Conservation (phyloP, 23 red algal species). For the Chondrus crispus region DNA sequence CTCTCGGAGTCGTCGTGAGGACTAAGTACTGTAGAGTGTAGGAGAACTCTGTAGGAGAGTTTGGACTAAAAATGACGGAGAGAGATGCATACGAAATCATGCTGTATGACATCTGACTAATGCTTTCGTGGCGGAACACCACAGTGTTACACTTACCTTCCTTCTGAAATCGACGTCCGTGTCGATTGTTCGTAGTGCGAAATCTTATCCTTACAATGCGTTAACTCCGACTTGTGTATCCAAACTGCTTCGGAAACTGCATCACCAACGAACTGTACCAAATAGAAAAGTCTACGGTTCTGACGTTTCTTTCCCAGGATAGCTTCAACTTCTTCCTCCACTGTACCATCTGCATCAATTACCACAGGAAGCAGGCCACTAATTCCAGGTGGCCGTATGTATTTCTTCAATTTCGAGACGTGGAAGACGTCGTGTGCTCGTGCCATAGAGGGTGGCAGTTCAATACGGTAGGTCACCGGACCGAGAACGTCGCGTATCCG, state of each 20-base stretch:
- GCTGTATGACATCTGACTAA: no score
- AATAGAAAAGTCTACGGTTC: conserved; percentile 10
- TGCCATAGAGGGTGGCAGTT: not conserved
- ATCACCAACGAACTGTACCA: conserved; percentile 29
- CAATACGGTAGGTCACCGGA: not conserved
- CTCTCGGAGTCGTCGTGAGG: no score
- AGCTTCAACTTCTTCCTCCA: conserved; percentile 29
- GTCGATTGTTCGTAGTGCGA: not conserved
- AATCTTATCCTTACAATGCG: not conserved
- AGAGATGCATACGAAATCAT: no score
- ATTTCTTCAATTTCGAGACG: not conserved
- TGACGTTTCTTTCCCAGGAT: not conserved
- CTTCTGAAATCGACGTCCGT: not conserved
- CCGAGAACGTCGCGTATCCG: not conserved
- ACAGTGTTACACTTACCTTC: conserved; percentile 21
- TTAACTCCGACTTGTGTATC: conserved; percentile 3
- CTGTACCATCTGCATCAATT: conserved; percentile 40
- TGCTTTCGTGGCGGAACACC: no score
- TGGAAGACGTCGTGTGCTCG: not conserved
- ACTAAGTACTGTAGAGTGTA: no score
- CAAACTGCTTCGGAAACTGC: not conserved
- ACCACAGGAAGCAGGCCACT: not conserved
- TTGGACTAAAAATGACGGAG: no score
- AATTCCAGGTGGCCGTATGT: not conserved
- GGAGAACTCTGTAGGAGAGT: no score